A percentile compares a stretch with the other conserved stretches of the same genome.
phyloP scores from a whole-genome alignment of 1,284 basidiomycete genomes.

The Phylloboletellus chloephorus region DNA sequence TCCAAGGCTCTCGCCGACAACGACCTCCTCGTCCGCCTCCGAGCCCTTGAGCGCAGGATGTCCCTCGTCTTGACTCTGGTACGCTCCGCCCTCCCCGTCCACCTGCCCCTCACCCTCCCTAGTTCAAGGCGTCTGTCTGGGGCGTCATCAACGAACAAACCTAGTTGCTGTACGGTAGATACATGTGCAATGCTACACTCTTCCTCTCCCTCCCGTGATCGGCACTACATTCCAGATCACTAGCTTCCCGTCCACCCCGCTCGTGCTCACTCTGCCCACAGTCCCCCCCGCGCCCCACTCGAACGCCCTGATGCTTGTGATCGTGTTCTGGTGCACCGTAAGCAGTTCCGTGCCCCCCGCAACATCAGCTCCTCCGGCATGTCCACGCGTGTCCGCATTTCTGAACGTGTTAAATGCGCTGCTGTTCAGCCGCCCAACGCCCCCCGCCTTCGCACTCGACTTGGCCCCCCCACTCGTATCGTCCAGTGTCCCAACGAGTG shows the following conservation, averaged over 20 bases:
- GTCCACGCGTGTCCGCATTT: slow-evolving; percentile 86
- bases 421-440: slow-evolving; percentile 83
- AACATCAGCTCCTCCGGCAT: slow-evolving; percentile 37
- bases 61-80: slow-evolving; percentile 85
- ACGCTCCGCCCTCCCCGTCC: background rate
- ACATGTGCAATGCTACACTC: slow-evolving; percentile 32
- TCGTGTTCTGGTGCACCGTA: slow-evolving; percentile 98
- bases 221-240: slow-evolving; percentile 84
- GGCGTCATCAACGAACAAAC: slow-evolving; percentile 86
- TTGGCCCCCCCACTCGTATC: slow-evolving; percentile 56
- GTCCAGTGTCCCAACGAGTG: slow-evolving; percentile 75
- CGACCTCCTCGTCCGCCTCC: slow-evolving; percentile 69
- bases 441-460: slow-evolving; percentile 39
- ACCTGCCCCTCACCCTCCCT: slow-evolving; percentile 5
- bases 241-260: slow-evolving; percentile 92
- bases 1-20: slow-evolving; percentile 57
- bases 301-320: slow-evolving; percentile 84
- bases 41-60: slow-evolving; percentile 91
- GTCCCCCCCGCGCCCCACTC: slow-evolving; percentile 53
- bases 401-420: slow-evolving; percentile 96
- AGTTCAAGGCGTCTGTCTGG: slow-evolving; percentile 97
- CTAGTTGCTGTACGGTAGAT: slow-evolving; percentile 5
- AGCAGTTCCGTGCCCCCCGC: slow-evolving; percentile 65
- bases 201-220: slow-evolving; percentile 38
- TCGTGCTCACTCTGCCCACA: slow-evolving; percentile 80